A percentile compares a stretch with the other conserved stretches of the same genome.
Conservation (phyloP, 768 basidiomycete species). For the Paxillus rubicundulus region DNA sequence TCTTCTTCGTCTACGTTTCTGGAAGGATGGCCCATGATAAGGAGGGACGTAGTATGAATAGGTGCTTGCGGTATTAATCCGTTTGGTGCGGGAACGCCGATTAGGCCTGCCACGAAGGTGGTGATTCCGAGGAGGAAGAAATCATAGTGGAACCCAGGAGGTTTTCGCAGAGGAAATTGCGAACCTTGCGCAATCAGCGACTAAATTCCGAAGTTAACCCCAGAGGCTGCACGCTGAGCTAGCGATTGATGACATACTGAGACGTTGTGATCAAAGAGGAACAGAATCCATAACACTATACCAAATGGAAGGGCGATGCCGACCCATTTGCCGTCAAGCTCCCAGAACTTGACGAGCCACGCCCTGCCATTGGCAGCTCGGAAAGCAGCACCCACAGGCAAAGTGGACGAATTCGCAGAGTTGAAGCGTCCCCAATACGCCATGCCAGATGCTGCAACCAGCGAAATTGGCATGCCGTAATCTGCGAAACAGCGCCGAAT, state of each 20-base stretch:
- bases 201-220: slow-evolving; percentile 36
- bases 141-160: slow-evolving; percentile 83
- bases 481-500: slow-evolving; percentile 76
- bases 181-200: slow-evolving; percentile 90
- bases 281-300: slow-evolving; percentile 81
- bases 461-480: slow-evolving; percentile 88
- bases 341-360: slow-evolving; percentile 90
- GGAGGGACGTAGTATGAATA: slow-evolving; percentile 83
- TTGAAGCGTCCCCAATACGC: slow-evolving; percentile 87
- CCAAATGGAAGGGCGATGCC: slow-evolving; percentile 90
- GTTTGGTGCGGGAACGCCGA: slow-evolving; percentile 86
- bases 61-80: slow-evolving; percentile 86
- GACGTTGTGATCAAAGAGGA: slow-evolving; percentile 95
- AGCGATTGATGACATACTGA: slow-evolving; percentile 49
- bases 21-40: slow-evolving; percentile 54
- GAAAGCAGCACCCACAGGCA: slow-evolving; percentile 70
- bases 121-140: slow-evolving; percentile 90
- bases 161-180: slow-evolving; percentile 86
- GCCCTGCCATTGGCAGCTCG: slow-evolving; percentile 65
- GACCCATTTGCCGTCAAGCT: slow-evolving; percentile 85
- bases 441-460: slow-evolving; percentile 71
- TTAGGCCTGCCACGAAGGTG: slow-evolving; percentile 84
- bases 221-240: background rate
- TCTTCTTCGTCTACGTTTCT: slow-evolving; percentile 41
- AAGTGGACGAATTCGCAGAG: slow-evolving; percentile 53